Conservation (phyloP, 2,329 filamentous ascomycete species). For the Aspergillus pseudotamarii region DNA sequence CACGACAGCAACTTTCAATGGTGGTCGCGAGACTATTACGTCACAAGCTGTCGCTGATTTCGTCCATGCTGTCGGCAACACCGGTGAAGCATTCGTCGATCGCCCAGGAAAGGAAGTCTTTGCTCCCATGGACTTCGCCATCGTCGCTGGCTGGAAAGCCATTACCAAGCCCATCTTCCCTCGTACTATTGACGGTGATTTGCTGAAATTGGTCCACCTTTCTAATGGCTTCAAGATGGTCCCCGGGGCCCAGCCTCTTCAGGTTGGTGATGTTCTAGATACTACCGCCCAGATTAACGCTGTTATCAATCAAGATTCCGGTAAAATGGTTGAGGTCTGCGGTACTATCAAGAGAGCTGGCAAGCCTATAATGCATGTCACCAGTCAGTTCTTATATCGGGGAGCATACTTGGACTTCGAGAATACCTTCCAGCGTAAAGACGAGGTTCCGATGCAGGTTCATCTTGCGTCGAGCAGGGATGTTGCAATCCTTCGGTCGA, state of each 20-base stretch:
- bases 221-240: conserved; percentile 99
- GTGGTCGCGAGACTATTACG: conserved; percentile 83
- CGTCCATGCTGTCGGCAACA: conserved; percentile 98
- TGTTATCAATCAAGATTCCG: conserved; percentile 95
- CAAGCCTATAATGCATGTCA: conserved; percentile 93
- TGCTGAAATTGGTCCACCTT: conserved; percentile 93
- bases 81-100: conserved; percentile 94
- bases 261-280: conserved; percentile 90
- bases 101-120: conserved; percentile 90
- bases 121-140: conserved; percentile 98
- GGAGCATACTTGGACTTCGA: conserved; percentile 90
- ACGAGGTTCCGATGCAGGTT: conserved; percentile 91
- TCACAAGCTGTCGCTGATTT: conserved; percentile 96
- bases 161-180: conserved; percentile 99
- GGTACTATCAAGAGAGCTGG: conserved; percentile 88
- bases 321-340: conserved; percentile 99
- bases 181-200: conserved; percentile 89
- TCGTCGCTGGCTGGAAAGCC: conserved; percentile 98
- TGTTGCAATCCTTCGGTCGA: conserved; percentile 88
- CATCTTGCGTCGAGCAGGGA: conserved; percentile 87
- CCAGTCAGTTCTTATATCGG: conserved; percentile 96
- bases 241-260: conserved; percentile 88
- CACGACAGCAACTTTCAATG: conserved; percentile 86
- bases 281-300: conserved; percentile 96
- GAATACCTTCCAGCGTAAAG: conserved; percentile 98